Base-by-base conservation (phyloP, 108 stramenopile genomes). In the Skeletonema tropicum region DNA sequence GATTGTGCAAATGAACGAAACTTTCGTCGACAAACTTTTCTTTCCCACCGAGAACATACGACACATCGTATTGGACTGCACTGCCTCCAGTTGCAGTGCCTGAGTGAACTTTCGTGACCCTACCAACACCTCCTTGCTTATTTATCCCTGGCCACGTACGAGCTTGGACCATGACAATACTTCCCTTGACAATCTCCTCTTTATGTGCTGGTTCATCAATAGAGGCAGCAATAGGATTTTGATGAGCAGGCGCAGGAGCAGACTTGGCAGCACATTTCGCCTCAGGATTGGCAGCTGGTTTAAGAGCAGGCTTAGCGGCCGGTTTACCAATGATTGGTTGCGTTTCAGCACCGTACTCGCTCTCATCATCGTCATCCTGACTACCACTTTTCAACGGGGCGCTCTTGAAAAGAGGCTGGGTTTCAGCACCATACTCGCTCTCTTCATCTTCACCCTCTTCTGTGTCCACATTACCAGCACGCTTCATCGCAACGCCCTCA, bases 121-220 rank as follows among this genome's bases (percentile, higher is more conserved):
- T 74, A 42, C 85, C 94, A 12, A 92, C 89, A 26, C 94, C 94
- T 63, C 96, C 96, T 3, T 71, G 90, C 74, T 93, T 94, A 77
- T 97, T 97, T 19, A 95, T 88, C 9, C 94, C 94, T 11, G 92
- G 89, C 96, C 96, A 97, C 4, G 91, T 93, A 10, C 96, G 63
- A 6, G 91, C 52, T 70, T 84, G 73, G 0, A 97, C 93, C 26
- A 80, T 48, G 7, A 97, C 94, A 69, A 94, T 81, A 25, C 87
- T 83, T 35, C 88, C 92, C 25, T 83, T 68, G 13, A 64, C 23
- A 68, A 93, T 74, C 46, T 17, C 39, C 35, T 64, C 67, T 14
- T 32, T 30, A 21, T 66, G 23, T 1, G 62, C 31, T 42, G 30
- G 12, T 0, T 31, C 7, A 12, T 55, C 33, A 5, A 23, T 6